Evolutionary conservation across 2,329 filamentous ascomycete genomes (phyloP), one percentile per base, ranked within the genome.

Genomic region (Cladosporium sp.): DNA sequence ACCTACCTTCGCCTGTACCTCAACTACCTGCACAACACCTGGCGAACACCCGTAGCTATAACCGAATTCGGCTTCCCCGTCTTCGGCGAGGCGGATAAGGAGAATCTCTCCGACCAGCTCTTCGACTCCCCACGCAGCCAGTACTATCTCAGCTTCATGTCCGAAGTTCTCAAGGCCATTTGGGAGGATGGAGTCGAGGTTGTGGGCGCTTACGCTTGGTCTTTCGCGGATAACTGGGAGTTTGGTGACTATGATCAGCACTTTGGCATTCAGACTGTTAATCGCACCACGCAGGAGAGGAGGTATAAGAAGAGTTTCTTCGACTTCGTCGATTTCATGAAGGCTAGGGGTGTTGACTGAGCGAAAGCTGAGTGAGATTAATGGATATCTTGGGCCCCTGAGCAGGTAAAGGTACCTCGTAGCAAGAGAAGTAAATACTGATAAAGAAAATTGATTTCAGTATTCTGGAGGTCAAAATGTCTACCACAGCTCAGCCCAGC

Each of bases 11-110:
- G 78, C 47, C 71, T 70, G 47, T 77, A 79, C 54, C 68, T 82
- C 4, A 75, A 70, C 56, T 84, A 83, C 58, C 65, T 85, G 2
- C 80, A 75, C 70, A 82, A 82, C 62, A 82, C 77, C 0, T 85
- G 76, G 70, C 72, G 66, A 27, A 61, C 64, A 0, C 76, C 77
- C 20, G 58, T 69, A 19, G 61, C 61, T 5, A 55, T 69, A 3
- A 62, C 64, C 24, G 67, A 69, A 44, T 69, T 69, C 50, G 67
- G 67, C 39, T 64, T 69, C 52, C 55, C 59, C 6, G 64, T 80
- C 0, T 78, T 73, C 43, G 71, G 59, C 7, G 79, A 80, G 57
- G 66, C 66, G 0, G 71, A 73, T 39, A 69, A 66, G 9, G 60
- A 39, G 24, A 51, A 62, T 0, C 62, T 78, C 2, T 53, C 68